These are phyloP conservation scores for Aspergillus texensis DNA, from an alignment of 2,329 filamentous ascomycete species.

Conservation along the genomic window DNA sequence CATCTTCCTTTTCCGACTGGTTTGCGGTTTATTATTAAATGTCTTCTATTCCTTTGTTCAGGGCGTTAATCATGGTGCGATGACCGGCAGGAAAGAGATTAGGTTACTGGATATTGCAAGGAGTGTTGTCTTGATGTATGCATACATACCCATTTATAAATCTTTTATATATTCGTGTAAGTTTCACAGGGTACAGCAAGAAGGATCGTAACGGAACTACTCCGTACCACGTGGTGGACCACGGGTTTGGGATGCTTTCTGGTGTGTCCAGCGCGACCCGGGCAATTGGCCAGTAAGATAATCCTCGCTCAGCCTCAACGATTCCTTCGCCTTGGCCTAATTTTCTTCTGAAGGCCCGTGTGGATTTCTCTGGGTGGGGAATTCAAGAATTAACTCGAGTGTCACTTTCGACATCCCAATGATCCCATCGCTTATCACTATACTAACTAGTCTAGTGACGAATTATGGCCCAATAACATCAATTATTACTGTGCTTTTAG, in stretches of 20 bases:
- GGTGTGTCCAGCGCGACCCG: neutral
- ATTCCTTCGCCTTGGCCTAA: neutral
- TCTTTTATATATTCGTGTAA: slow-evolving; percentile 6
- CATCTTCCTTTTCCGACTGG: neutral
- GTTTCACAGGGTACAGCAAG: neutral
- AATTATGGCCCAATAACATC: neutral
- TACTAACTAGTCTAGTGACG: neutral
- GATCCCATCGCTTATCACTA: neutral
- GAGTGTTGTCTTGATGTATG: slow-evolving; percentile 32
- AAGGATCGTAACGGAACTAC: neutral
- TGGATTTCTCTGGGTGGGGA: neutral
- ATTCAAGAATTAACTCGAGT: neutral
- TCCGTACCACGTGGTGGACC: neutral
- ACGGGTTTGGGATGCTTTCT: neutral
- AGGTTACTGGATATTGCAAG: slow-evolving; percentile 35
- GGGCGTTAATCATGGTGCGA: slow-evolving; percentile 37
- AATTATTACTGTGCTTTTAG: neutral
- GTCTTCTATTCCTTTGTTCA: slow-evolving; percentile 27
- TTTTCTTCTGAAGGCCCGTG: neutral
- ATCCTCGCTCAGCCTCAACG: neutral
- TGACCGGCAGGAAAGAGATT: slow-evolving; percentile 32
- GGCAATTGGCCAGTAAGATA: neutral
- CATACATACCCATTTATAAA: slow-evolving; percentile 31
- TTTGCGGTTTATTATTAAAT: neutral
- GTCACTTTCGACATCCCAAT: neutral